A percentile compares a stretch with the other conserved stretches of the same genome.
Conservation (phyloP, 371 early-diverging fungal genomes). For the Homolaphlyctis polyrhiza region DNA sequence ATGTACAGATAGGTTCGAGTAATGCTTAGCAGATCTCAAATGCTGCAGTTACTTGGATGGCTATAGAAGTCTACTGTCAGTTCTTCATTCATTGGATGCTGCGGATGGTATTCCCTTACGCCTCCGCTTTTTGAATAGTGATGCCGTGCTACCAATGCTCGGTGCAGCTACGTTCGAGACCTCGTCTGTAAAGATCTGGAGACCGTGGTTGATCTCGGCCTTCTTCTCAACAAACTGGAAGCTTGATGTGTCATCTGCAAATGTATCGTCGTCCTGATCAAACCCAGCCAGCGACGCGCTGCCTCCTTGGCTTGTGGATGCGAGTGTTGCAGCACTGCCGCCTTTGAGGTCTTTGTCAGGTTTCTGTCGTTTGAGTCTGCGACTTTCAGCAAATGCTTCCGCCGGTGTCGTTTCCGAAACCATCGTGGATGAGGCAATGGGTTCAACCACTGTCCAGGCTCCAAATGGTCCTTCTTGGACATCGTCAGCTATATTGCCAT, state of each 20-base stretch:
- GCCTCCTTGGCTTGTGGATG: neutral
- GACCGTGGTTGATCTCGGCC: too few relatives aligned
- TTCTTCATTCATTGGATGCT: too few relatives aligned
- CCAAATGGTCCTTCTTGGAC: neutral
- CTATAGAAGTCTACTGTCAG: too few relatives aligned
- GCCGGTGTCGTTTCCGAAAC: neutral
- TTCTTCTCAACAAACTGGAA: neutral
- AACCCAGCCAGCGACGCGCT: neutral
- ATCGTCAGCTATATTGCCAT: neutral
- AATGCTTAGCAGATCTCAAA: too few relatives aligned
- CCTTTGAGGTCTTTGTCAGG: neutral
- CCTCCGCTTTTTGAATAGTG: too few relatives aligned
- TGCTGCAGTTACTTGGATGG: too few relatives aligned
- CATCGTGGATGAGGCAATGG: neutral
- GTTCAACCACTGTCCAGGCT: neutral
- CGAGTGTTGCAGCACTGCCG: neutral
- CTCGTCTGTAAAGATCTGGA: too few relatives aligned
- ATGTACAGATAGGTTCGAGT: too few relatives aligned
- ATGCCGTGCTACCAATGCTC: too few relatives aligned
- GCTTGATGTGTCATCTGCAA: neutral
- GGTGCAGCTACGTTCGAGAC: neutral
- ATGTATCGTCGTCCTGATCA: neutral
- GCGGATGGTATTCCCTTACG: too few relatives aligned
- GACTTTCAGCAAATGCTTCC: neutral
- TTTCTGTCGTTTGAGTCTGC: neutral